These are phyloP conservation scores for Asterella californica DNA, from an alignment of 225 moss, liverwort and hornwort genomes.

Conservation along the genomic window DNA sequence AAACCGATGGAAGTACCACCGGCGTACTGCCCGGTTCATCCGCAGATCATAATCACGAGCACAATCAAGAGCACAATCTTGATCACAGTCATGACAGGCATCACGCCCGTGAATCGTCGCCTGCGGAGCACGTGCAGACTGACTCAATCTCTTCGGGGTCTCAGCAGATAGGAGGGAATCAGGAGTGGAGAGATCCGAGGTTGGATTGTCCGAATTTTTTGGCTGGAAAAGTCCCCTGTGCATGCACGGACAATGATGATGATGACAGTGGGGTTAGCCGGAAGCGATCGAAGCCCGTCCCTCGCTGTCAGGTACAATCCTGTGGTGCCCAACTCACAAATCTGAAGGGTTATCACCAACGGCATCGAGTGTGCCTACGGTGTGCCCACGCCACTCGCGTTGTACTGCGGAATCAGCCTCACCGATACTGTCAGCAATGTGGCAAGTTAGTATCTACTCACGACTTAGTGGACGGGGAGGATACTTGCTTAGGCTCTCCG, in stretches of 20 bases:
- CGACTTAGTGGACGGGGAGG: background rate
- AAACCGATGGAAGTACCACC: constrained; percentile 22
- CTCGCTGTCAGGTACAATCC: constrained; percentile 85
- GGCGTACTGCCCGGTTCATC: constrained; percentile 12
- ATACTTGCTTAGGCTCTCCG: background rate
- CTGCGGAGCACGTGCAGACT: constrained; percentile 19
- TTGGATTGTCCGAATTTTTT: constrained; percentile 90
- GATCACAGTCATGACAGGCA: constrained; percentile 12
- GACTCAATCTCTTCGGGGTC: constrained; percentile 32
- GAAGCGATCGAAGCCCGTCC: constrained; percentile 76
- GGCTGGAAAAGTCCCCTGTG: constrained; percentile 86
- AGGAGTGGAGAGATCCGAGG: constrained; percentile 57
- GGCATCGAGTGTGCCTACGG: constrained; percentile 88
- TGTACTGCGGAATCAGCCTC: constrained; percentile 62
- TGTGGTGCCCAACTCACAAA: constrained; percentile 78
- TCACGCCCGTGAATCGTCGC: constrained; percentile 16
- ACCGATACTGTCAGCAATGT: constrained; percentile 99
- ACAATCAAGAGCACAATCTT: constrained; percentile 17
- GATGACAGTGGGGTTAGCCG: constrained; percentile 72
- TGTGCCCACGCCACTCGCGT: constrained; percentile 92
- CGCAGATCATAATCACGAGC: constrained; percentile 13
- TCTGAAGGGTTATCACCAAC: constrained; percentile 89
- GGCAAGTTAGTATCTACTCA: constrained; percentile 70
- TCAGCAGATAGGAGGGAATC: constrained; percentile 14
- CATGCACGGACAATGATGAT: constrained; percentile 91